Percentiles rank a stretch among this genome's conserved stretches.
These are phyloP conservation scores for Nicotiana rustica DNA, from an alignment of 305 asterid species.

Conservation along the genomic window DNA sequence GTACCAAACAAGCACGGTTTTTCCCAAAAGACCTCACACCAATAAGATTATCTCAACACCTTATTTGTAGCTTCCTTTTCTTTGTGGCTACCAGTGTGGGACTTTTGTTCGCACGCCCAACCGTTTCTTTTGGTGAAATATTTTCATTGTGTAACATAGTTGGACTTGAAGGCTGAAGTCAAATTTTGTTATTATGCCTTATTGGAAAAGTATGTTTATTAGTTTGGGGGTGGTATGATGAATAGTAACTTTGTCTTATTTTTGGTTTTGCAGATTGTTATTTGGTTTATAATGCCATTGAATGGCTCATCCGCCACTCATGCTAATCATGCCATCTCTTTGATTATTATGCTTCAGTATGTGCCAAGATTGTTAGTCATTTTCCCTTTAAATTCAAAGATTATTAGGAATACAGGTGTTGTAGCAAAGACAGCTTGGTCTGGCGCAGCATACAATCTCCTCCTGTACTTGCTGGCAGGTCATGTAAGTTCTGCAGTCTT, in stretches of 20 bases:
- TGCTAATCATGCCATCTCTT: constrained; percentile 68
- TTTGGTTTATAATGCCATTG: constrained; percentile 73
- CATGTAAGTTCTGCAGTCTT: constrained; percentile 59
- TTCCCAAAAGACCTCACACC: constrained; percentile 5
- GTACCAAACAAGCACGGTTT: neutral
- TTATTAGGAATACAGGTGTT: constrained; percentile 78
- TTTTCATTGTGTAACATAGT: neutral
- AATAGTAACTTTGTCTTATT: constrained; percentile 26
- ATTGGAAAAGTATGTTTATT: constrained; percentile 1
- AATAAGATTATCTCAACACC: constrained; percentile 6
- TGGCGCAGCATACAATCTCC: constrained; percentile 89
- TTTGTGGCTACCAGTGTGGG: neutral
- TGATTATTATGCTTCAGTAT: constrained; percentile 84
- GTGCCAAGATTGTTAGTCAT: constrained; percentile 75
- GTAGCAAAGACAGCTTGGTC: constrained; percentile 91
- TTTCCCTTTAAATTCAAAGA: constrained; percentile 71
- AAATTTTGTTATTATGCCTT: neutral
- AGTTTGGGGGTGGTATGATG: neutral
- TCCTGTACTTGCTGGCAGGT: constrained; percentile 79
- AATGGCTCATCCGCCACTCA: constrained; percentile 52
- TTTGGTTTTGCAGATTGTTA: constrained; percentile 61
- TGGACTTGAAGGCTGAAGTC: neutral
- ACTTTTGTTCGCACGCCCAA: neutral
- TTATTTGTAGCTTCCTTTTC: constrained; percentile 3
- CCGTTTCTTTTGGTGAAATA: neutral